Percentiles rank a stretch among this genome's conserved stretches.
These are phyloP conservation scores for Kwoniella sp. DNA, from an alignment of 768 basidiomycete species.

Conservation along the genomic window DNA sequence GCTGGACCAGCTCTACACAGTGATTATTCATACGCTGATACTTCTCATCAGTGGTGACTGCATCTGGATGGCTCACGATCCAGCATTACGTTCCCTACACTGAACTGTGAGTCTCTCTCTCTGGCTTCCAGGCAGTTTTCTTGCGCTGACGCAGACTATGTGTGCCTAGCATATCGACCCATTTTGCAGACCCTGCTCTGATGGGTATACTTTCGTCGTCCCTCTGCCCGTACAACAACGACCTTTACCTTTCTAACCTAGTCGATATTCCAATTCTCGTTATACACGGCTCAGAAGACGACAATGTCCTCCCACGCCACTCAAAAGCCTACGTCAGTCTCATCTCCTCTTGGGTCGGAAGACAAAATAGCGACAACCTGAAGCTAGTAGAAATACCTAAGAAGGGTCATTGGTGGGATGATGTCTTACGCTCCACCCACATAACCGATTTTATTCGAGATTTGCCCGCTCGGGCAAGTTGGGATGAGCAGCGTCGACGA, in stretches of 20 bases:
- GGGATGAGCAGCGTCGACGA: constrained; percentile 29
- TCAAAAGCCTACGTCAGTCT: constrained; percentile 67
- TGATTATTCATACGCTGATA: constrained; percentile 7
- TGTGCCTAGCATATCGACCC: constrained; percentile 51
- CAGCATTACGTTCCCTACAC: constrained; percentile 78
- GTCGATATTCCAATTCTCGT: constrained; percentile 70
- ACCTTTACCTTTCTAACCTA: constrained; percentile 78
- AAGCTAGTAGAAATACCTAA: constrained; percentile 36
- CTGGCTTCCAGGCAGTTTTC: neutral
- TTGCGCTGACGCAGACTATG: neutral
- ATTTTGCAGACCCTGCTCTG: constrained; percentile 75
- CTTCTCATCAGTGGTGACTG: constrained; percentile 62
- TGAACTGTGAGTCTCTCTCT: constrained; percentile 63
- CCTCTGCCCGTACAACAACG: constrained; percentile 82
- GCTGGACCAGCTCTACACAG: neutral
- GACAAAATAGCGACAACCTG: constrained; percentile 3
- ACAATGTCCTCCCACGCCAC: constrained; percentile 87
- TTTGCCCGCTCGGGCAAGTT: constrained; percentile 6
- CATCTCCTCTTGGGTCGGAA: constrained; percentile 64
- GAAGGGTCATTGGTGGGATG: constrained; percentile 44
- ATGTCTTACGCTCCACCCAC: constrained; percentile 59
- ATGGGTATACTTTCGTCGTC: constrained; percentile 73
- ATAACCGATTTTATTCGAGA: constrained; percentile 51
- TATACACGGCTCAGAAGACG: constrained; percentile 73
- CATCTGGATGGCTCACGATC: constrained; percentile 83